Evolutionary conservation across 805 yeast species (phyloP), one percentile per base, ranked within the genome.

Genomic region (Tetrapisispora taiwanensis): DNA sequence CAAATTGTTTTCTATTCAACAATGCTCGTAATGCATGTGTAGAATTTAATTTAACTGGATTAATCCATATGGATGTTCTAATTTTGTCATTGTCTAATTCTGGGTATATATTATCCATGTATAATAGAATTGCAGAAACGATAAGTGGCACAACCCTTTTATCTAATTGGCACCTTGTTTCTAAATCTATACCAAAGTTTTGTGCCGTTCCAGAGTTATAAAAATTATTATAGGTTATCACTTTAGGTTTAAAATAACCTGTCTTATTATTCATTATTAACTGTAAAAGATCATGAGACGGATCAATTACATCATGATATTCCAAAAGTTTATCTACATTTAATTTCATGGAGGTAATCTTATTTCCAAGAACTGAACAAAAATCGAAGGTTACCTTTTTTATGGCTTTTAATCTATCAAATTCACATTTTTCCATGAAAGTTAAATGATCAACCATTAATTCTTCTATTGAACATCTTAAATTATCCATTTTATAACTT

Each of bases 351-450:
- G 74, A 67, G 4, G 79, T 71, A 31, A 80, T 71, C 41, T 74
- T 77, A 54, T 77, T 78, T 31, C 85, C 72, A 30, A 84, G 69
- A 2, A 82, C 71, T 0, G 86, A 77, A 19, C 83, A 66, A 52
- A 83, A 84, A 58, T 85, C 95, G 42, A 77, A 70, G 10, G 83
- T 74, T 1, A 80, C 89, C 47, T 83, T 81, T 60, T 85, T 84
- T 48, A 86, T 66, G 0, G 92, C 92, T 50, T 73, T 72, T 47
- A 84, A 68, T 50, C 95, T 73, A 63, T 86, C 94, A 30, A 75
- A 61, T 63, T 86, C 95, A 65, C 92, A 85, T 53, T 79, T 75
- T 59, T 85, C 90, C 84, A 86, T 78, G 58, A 81, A 84, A 19
- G 79, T 64, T 41, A 81, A 67, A 56, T 84, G 89, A 52, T 81